Conservation (phyloP, 2,329 filamentous ascomycete genomes). For the Fusarium coffeatum region DNA sequence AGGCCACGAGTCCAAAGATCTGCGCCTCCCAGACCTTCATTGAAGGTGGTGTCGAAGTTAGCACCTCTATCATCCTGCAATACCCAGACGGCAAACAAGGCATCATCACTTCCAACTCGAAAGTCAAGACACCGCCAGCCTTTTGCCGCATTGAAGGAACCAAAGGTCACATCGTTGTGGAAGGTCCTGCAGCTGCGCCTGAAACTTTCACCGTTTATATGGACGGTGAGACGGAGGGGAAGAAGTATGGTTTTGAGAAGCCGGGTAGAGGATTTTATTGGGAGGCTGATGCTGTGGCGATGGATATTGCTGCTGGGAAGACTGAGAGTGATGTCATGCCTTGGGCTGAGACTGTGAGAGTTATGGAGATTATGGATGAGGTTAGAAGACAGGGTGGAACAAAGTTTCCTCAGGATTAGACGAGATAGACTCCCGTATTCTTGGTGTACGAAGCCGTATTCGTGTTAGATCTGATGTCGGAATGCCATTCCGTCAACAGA, state of each 20-base stretch:
- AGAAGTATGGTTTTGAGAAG: slow-evolving; percentile 53
- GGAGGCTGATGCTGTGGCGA: slow-evolving; percentile 59
- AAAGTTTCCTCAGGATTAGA: slow-evolving; percentile 47
- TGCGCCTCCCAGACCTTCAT: slow-evolving; percentile 52
- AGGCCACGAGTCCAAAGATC: slow-evolving; percentile 50
- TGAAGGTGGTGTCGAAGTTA: slow-evolving; percentile 50
- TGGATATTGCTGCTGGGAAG: slow-evolving; percentile 53
- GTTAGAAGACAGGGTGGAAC: slow-evolving; percentile 52
- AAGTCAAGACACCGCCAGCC: slow-evolving; percentile 37
- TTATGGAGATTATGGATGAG: slow-evolving; percentile 61
- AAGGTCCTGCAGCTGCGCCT: slow-evolving; percentile 51
- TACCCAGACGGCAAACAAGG: slow-evolving; percentile 56
- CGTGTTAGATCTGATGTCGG: no score
- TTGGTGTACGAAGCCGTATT: no score
- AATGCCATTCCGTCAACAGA: slow-evolving; percentile 24
- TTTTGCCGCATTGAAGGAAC: slow-evolving; percentile 58
- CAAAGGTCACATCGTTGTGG: slow-evolving; percentile 52
- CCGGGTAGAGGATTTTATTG: slow-evolving; percentile 56
- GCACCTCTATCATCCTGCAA: slow-evolving; percentile 54
- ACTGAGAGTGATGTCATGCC: slow-evolving; percentile 57
- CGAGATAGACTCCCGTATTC: no score
- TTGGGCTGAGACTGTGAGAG: slow-evolving; percentile 58
- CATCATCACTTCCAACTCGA: slow-evolving; percentile 55
- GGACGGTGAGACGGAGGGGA: slow-evolving; percentile 40
- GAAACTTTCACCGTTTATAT: slow-evolving; percentile 52